Conservation (phyloP, 768 basidiomycete species). For the Podaxis mareebaensis region DNA sequence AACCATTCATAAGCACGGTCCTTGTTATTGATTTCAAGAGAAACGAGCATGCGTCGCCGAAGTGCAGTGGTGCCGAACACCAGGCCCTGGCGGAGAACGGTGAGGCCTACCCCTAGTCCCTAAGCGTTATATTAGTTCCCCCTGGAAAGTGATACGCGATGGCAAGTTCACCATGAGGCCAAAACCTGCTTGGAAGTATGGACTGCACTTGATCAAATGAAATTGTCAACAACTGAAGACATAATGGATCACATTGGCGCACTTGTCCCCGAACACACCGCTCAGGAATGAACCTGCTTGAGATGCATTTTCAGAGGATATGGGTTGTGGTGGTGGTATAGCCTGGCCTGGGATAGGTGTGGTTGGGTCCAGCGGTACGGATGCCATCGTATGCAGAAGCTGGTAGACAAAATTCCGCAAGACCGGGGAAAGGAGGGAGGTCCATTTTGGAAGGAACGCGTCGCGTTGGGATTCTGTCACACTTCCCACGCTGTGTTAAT, state of each 20-base stretch:
- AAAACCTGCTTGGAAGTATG: conserved; percentile 97
- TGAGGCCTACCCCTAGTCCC: conserved; percentile 90
- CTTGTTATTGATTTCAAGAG: conserved; percentile 94
- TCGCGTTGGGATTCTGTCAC: conserved; percentile 15
- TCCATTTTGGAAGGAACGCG: conserved; percentile 21
- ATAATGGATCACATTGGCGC: conserved; percentile 31
- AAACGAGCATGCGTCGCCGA: conserved; percentile 88
- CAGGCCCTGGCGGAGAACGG: conserved; percentile 68
- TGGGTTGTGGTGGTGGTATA: conserved; percentile 16
- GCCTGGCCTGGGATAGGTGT: not conserved
- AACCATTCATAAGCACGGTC: conserved; percentile 97
- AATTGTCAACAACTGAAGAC: conserved; percentile 10
- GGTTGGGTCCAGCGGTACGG: not conserved
- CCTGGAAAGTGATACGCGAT: conserved; percentile 4
- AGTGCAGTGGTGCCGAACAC: conserved; percentile 72
- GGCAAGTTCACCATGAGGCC: conserved; percentile 79
- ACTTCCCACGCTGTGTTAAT: conserved; percentile 16
- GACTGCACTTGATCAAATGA: conserved; percentile 58
- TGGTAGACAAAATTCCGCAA: not conserved
- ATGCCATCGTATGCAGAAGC: not conserved
- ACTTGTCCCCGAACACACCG: conserved; percentile 65
- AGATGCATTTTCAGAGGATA: conserved; percentile 18
- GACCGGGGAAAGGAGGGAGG: not conserved
- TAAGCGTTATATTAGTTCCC: conserved; percentile 31
- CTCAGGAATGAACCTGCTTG: conserved; percentile 31